Conservation (phyloP, 306 rosid species). For the Heteromeles arbutifolia region DNA sequence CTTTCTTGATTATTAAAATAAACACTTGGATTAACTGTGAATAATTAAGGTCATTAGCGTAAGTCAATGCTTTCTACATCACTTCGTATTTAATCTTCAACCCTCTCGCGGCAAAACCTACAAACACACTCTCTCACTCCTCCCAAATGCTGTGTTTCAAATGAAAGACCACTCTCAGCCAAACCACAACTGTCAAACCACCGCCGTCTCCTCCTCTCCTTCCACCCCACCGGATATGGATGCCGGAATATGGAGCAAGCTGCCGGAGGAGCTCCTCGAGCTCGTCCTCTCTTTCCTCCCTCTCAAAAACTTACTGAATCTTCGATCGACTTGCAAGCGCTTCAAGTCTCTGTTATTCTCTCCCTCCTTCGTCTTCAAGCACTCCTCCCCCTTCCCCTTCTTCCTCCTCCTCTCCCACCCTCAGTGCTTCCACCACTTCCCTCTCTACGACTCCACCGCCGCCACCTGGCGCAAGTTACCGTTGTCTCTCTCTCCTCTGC, state of each 20-base stretch:
- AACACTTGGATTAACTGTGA: too few relatives aligned
- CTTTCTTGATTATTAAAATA: too few relatives aligned
- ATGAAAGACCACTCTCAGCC: slow-evolving; percentile 2
- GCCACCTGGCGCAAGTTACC: slow-evolving; percentile 58
- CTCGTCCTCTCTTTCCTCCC: slow-evolving; percentile 65
- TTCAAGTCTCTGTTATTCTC: slow-evolving; percentile 65
- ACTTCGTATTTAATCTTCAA: background rate
- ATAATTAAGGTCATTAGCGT: background rate
- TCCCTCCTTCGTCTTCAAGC: slow-evolving; percentile 54
- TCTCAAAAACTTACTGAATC: slow-evolving; percentile 45
- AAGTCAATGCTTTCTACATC: background rate
- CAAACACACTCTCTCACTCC: background rate
- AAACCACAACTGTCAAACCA: background rate
- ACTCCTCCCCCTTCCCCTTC: slow-evolving; percentile 57
- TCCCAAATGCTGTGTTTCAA: background rate
- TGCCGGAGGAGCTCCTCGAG: slow-evolving; percentile 70
- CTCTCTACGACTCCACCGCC: slow-evolving; percentile 55
- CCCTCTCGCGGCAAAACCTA: too few relatives aligned
- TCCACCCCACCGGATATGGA: slow-evolving; percentile 45
- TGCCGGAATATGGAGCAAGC: slow-evolving; percentile 64
- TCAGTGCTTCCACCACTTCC: slow-evolving; percentile 45
- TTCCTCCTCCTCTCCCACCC: slow-evolving; percentile 80
- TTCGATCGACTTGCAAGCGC: slow-evolving; percentile 75
- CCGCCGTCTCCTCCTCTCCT: background rate
- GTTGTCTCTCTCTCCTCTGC: slow-evolving; percentile 37